Conservation (phyloP, 495 filamentous ascomycete genomes). For the Penicillium longicatenatum region DNA sequence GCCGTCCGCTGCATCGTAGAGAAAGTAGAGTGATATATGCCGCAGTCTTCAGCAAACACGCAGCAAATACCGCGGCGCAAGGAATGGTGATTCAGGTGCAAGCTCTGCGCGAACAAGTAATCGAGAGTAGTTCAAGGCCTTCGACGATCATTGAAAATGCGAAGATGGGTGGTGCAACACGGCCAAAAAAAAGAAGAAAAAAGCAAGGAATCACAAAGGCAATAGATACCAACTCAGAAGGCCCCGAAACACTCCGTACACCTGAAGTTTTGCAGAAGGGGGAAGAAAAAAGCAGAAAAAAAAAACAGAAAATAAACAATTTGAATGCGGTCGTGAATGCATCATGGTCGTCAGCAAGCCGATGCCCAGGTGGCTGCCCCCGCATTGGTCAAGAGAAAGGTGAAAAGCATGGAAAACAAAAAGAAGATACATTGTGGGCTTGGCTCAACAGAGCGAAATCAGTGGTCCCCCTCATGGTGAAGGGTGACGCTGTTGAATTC, state of each 20-base stretch:
- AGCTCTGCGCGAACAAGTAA: not conserved
- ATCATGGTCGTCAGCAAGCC: conserved; percentile 42
- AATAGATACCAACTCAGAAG: conserved; percentile 24
- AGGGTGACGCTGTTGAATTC: conserved; percentile 99
- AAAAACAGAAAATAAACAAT: conserved; percentile 11
- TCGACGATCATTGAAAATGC: conserved; percentile 22
- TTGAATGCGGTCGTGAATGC: conserved; percentile 40
- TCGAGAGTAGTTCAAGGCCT: conserved; percentile 13
- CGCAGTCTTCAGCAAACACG: conserved; percentile 17
- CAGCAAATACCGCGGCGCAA: conserved; percentile 13
- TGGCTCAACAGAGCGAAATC: conserved; percentile 11
- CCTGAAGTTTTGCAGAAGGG: conserved; percentile 27
- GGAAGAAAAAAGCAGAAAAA: conserved; percentile 20
- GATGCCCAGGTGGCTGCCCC: conserved; percentile 31
- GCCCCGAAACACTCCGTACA: conserved; percentile 31
- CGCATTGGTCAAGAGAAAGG: conserved; percentile 19
- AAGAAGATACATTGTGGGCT: conserved; percentile 15
- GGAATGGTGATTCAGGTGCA: conserved; percentile 11
- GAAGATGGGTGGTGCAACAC: conserved; percentile 15
- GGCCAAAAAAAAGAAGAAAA: conserved; percentile 10
- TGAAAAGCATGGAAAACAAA: conserved; percentile 15
- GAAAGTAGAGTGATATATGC: conserved; percentile 21
- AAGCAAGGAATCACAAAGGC: conserved; percentile 5
- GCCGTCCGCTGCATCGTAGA: conserved; percentile 31
- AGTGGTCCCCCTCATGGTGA: conserved; percentile 86